A percentile compares a stretch with the other conserved stretches of the same genome.
Conservation (phyloP, 108 stramenopile genomes). For the Discostella stelligeroides region DNA sequence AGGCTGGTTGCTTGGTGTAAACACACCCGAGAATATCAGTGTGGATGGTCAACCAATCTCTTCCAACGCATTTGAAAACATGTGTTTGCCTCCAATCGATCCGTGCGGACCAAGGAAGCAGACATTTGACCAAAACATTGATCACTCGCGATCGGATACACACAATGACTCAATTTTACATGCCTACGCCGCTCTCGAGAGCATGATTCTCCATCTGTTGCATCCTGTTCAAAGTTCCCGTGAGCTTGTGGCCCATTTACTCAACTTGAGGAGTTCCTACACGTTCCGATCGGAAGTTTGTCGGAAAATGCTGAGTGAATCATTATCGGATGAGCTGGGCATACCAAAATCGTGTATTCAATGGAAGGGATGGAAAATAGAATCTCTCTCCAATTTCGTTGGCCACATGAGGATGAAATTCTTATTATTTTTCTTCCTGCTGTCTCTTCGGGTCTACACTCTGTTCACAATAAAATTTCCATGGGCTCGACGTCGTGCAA, state of each 20-base stretch:
- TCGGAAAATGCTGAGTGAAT: conserved; percentile 70
- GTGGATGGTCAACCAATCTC: conserved; percentile 15
- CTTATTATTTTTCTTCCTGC: conserved; percentile 38
- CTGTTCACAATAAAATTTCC: conserved; percentile 44
- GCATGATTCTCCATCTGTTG: conserved; percentile 47
- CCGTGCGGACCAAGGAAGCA: conserved; percentile 88
- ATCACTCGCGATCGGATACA: no score
- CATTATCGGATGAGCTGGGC: conserved; percentile 67
- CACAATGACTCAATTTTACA: conserved; percentile 53
- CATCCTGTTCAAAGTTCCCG: conserved; percentile 69
- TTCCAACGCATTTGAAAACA: conserved; percentile 23
- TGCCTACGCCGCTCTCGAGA: conserved; percentile 48
- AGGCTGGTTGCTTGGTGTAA: conserved; percentile 84
- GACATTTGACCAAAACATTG: no score
- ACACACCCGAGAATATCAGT: conserved; percentile 30
- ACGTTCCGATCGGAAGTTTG: conserved; percentile 61
- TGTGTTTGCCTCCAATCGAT: conserved; percentile 57
- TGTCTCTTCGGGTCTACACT: conserved; percentile 53
- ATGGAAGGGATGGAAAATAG: conserved; percentile 22
- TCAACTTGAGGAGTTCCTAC: conserved; percentile 44
- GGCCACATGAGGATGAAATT: conserved; percentile 2
- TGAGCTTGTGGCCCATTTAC: conserved; percentile 69
- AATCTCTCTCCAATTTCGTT: conserved; percentile 4
- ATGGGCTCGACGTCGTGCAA: conserved; percentile 32
- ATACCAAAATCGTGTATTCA: conserved; percentile 51